Percentiles rank a stretch among this genome's conserved stretches.
These are phyloP conservation scores for Trichoderma oligosporum DNA, from an alignment of 2,329 filamentous ascomycete species.

Conservation along the genomic window DNA sequence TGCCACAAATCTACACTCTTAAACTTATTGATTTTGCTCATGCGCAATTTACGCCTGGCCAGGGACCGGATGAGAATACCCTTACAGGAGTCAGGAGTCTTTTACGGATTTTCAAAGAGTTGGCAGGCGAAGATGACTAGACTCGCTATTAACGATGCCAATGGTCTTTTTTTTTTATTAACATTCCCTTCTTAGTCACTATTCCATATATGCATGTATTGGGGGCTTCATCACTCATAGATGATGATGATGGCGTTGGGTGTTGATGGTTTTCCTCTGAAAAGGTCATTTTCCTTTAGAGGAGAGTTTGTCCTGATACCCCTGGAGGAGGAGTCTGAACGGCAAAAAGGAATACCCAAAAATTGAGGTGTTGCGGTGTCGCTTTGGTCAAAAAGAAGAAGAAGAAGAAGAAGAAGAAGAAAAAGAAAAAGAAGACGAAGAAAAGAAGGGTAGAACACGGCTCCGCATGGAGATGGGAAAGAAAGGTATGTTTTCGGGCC, in stretches of 20 bases:
- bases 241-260: slow-evolving; percentile 2
- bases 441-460: slow-evolving; percentile 8
- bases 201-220: not conserved
- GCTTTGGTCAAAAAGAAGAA: not conserved
- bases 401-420: not conserved
- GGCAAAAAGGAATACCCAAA: not conserved
- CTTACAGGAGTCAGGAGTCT: slow-evolving; percentile 71
- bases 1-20: slow-evolving; percentile 68
- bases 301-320: slow-evolving; percentile 9
- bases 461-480: slow-evolving; percentile 12
- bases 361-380: slow-evolving; percentile 8
- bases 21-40: slow-evolving; percentile 98
- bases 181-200: not conserved
- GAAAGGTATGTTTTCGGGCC: not conserved
- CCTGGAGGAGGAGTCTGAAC: not conserved
- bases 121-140: slow-evolving; percentile 40
- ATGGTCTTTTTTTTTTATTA: slow-evolving; percentile 3
- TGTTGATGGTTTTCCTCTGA: not conserved
- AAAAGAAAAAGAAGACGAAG: not conserved
- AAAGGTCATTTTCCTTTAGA: not conserved
- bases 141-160: slow-evolving; percentile 12
- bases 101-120: slow-evolving; percentile 64
- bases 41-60: slow-evolving; percentile 74
- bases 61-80: slow-evolving; percentile 82
- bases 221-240: not conserved